Percentiles rank a stretch among this genome's conserved stretches.
Conservation (phyloP, 2,329 filamentous ascomycete genomes). For the Calonectria crousiana region DNA sequence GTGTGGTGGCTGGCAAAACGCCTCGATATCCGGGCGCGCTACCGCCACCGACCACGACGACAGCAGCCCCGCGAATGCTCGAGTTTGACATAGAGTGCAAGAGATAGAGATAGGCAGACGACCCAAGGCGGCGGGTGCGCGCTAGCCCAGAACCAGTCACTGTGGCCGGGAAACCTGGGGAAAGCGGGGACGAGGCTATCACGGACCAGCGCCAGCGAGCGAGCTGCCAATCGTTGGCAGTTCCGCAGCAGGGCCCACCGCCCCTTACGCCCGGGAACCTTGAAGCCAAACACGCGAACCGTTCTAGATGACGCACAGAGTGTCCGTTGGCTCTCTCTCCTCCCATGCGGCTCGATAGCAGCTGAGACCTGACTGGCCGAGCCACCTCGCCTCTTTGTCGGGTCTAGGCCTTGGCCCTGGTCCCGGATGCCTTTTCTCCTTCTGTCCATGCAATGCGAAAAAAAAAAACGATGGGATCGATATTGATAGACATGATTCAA, state of each 20-base stretch:
- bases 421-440: not conserved
- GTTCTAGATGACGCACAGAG: slow-evolving; percentile 2
- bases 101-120: not conserved
- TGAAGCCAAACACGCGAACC: not conserved
- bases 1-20: not conserved
- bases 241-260: not conserved
- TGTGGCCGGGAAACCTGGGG: not conserved
- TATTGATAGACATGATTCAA: not conserved
- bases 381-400: not conserved
- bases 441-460: not conserved
- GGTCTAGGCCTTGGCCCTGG: not conserved
- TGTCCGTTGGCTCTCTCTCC: not conserved
- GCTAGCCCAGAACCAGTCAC: not conserved
- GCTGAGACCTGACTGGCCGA: not conserved
- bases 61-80: not conserved
- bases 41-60: not conserved
- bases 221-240: not conserved
- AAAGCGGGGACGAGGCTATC: not conserved
- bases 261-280: not conserved
- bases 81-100: not conserved
- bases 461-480: not conserved
- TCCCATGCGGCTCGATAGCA: not conserved
- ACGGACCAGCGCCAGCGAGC: not conserved
- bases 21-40: not conserved
- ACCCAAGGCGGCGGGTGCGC: not conserved